phyloP scores from a whole-genome alignment of 257 asterid genomes.

The Coffea canephora region DNA sequence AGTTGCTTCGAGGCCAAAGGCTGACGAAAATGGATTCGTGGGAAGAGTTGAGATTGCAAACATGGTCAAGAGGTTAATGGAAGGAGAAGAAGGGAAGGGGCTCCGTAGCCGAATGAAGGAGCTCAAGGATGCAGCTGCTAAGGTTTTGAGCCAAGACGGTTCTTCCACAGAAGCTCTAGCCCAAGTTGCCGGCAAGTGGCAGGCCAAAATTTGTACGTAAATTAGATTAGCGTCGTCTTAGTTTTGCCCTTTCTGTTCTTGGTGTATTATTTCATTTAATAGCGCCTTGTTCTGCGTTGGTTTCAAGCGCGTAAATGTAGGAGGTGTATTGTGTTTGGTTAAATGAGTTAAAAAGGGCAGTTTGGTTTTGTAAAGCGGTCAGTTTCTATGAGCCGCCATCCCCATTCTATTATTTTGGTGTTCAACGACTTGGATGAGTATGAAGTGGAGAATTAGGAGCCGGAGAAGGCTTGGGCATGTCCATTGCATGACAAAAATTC shows the following conservation, averaged over 20 bases:
- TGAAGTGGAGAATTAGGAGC: not conserved
- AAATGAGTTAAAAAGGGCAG: not conserved
- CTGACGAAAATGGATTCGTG: conserved; percentile 41
- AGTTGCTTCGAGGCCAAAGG: conserved; percentile 48
- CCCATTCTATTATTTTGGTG: no score
- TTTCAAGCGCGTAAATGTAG: not conserved
- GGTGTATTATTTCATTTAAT: no score
- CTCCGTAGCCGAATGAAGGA: conserved; percentile 49
- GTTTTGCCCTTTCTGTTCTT: not conserved
- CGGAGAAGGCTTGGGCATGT: not conserved
- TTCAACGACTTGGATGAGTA: no score
- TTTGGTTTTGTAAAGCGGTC: not conserved
- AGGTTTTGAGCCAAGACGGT: conserved; percentile 29
- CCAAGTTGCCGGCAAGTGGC: conserved; percentile 30
- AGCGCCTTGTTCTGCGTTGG: not conserved
- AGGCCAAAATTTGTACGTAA: not conserved
- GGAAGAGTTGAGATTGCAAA: conserved; percentile 44
- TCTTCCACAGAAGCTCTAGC: conserved; percentile 31
- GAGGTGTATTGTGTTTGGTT: not conserved
- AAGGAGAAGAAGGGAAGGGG: conserved; percentile 43
- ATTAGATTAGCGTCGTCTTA: not conserved
- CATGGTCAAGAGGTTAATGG: conserved; percentile 48
- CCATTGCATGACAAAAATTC: not conserved
- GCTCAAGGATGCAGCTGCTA: conserved; percentile 50
- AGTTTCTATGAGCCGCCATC: not conserved